Base-by-base conservation (phyloP, 768 basidiomycete genomes). In the Boletus rubropictus region DNA sequence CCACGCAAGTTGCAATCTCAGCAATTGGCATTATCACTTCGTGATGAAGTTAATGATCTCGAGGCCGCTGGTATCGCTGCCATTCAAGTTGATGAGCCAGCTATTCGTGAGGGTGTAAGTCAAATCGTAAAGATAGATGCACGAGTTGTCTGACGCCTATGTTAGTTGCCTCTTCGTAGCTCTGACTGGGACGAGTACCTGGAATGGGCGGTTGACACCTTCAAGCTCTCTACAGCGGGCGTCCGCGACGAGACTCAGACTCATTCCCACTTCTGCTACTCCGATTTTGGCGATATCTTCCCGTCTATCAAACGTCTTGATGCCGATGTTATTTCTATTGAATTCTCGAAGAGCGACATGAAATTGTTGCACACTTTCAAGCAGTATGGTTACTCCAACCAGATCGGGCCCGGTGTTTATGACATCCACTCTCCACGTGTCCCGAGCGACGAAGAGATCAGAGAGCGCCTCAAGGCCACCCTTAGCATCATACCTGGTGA, bases 381-480 rank as follows among this genome's bases (percentile, higher is more conserved):
- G 78, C 76, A 86, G 50, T 88, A 90, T 69, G 88, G 89, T 36
- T 98, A 98, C 79, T 87, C 89, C 48, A 95, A 93, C 78, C 84
- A 90, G 74, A 97, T 98, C 65, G 93, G 95, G 49, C 95, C 95
- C 17, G 95, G 92, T 79, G 91, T 96, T 64, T 96, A 96, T 66
- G 94, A 97, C 69, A 96, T 99, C 73, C 96, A 98, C 78, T 97
- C 94, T 59, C 96, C 96, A 53, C 93, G 96, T 81, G 89, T 99
- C 54, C 96, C 96, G 37, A 74, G 82, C 50, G 81, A 84, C 60
- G 79, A 92, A 68, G 96, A 99, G 76, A 93, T 98, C 74, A 86
- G 84, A 75, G 86, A 94, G 59, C 89, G 94, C 61, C 76, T 98
- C 65, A 79, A 79, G 69, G 69, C 81, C 55, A 92, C 95, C 80